These are phyloP conservation scores for Medicago arabica DNA, from an alignment of 306 rosid species.

Conservation along the genomic window DNA sequence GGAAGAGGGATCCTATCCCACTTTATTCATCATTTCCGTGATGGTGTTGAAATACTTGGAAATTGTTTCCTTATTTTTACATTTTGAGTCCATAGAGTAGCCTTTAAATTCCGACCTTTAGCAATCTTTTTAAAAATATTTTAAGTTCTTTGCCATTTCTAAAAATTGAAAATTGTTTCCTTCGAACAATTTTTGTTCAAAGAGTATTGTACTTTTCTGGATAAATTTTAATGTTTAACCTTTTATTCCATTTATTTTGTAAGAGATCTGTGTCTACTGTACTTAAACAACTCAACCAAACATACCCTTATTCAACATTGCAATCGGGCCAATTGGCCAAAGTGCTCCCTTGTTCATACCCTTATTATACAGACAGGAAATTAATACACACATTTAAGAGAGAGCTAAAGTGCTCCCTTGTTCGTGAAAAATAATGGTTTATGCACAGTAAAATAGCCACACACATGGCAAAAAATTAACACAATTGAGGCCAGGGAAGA, in stretches of 20 bases:
- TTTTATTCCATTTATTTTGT: no score
- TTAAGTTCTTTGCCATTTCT: not conserved
- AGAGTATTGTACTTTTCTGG: not conserved
- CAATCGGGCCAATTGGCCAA: not conserved
- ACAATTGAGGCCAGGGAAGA: not conserved
- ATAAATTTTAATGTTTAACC: not conserved
- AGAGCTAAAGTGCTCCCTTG: constrained; percentile 16
- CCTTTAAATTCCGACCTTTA: no score
- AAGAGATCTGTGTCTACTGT: not conserved
- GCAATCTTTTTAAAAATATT: no score
- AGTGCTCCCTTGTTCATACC: not conserved
- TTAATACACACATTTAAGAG: constrained; percentile 1
- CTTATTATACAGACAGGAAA: not conserved
- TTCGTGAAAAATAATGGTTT: constrained; percentile 43
- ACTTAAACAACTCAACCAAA: constrained; percentile 1
- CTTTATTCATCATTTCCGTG: no score
- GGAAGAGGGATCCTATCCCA: no score
- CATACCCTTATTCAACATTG: constrained; percentile 1
- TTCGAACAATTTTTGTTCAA: not conserved
- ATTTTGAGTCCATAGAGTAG: no score
- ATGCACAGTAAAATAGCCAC: constrained; percentile 41
- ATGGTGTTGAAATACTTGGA: no score
- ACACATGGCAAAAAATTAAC: constrained; percentile 4
- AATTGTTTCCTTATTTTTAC: no score
- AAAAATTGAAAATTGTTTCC: not conserved